These are phyloP conservation scores for Axilococcus clingmanii DNA, from an alignment of 139 green algal species.

Conservation along the genomic window DNA sequence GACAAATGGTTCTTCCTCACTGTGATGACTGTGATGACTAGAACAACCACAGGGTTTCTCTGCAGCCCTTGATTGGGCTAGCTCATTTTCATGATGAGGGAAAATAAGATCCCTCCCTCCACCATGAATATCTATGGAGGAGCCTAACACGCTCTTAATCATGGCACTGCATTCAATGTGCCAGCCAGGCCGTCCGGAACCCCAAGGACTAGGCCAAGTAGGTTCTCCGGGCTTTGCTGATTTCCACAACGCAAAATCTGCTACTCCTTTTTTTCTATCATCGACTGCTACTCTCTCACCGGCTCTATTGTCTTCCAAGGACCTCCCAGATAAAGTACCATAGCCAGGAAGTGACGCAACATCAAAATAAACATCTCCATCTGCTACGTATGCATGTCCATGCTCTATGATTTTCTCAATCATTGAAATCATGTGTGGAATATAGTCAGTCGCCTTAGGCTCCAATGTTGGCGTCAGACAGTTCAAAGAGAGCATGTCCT, in stretches of 20 bases:
- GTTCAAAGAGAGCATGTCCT: conserved; percentile 76
- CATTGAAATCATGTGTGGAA: conserved; percentile 76
- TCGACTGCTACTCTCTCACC: conserved; percentile 85
- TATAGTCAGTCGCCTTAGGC: conserved; percentile 81
- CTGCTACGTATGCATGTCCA: conserved; percentile 77
- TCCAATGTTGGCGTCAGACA: conserved; percentile 80
- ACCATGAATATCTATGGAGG: conserved; percentile 86
- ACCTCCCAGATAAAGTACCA: conserved; percentile 73
- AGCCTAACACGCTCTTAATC: conserved; percentile 68
- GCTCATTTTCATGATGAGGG: conserved; percentile 97
- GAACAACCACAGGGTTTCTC: conserved; percentile 29
- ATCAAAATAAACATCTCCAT: conserved; percentile 91
- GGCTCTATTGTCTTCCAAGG: conserved; percentile 69
- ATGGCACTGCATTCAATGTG: conserved; percentile 96
- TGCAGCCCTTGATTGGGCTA: conserved; percentile 67
- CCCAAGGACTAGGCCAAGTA: conserved; percentile 88
- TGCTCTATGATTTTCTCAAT: conserved; percentile 81
- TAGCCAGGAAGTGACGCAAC: conserved; percentile 75
- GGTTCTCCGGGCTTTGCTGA: conserved; percentile 83
- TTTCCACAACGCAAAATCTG: conserved; percentile 98
- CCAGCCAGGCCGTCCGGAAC: conserved; percentile 77
- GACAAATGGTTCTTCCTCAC: conserved; percentile 57
- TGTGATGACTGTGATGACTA: not conserved
- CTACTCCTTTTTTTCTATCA: conserved; percentile 68
- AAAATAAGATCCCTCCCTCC: conserved; percentile 78